phyloP scores from a whole-genome alignment of 192 early-diverging fungal species.

The Diversispora epigaea region DNA sequence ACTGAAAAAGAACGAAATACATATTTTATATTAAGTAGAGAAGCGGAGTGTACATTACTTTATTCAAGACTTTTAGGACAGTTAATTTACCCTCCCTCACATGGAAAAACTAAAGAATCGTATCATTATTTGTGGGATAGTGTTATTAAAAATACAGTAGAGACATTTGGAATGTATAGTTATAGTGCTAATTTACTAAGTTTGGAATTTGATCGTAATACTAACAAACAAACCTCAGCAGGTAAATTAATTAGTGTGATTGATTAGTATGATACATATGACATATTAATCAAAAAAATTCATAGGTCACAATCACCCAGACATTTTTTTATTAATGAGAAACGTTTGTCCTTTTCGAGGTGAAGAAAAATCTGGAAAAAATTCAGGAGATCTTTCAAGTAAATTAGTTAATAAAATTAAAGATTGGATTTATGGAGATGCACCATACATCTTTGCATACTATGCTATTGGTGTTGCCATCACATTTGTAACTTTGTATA shows the following conservation, averaged over 20 bases:
- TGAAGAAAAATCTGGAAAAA: not conserved
- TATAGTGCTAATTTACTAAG: not conserved
- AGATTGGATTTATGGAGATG: slow-evolving; percentile 19
- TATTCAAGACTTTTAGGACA: slow-evolving; percentile 1
- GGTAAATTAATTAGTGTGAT: not conserved
- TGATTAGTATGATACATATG: not conserved
- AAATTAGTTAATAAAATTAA: slow-evolving; percentile 28
- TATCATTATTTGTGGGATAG: slow-evolving; percentile 14
- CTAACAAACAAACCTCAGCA: slow-evolving; percentile 8
- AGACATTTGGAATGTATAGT: slow-evolving; percentile 21
- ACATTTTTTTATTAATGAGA: slow-evolving; percentile 12
- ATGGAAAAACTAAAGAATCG: slow-evolving; percentile 15
- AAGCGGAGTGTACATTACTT: not conserved
- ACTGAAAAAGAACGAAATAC: slow-evolving; percentile 16
- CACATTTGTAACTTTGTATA: slow-evolving; percentile 13
- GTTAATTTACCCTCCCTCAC: slow-evolving; percentile 14
- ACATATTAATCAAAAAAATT: slow-evolving; percentile 21
- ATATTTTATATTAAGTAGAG: slow-evolving; percentile 15
- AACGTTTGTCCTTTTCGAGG: slow-evolving; percentile 29
- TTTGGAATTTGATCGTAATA: slow-evolving; percentile 22
- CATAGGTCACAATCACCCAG: slow-evolving; percentile 4
- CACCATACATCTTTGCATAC: slow-evolving; percentile 11
- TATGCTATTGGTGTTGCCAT: slow-evolving; percentile 16
- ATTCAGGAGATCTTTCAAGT: not conserved
- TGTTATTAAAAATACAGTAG: slow-evolving; percentile 26